Evolutionary conservation across 257 asterid genomes (phyloP).

Genomic region (Linderniella brevidens): DNA sequence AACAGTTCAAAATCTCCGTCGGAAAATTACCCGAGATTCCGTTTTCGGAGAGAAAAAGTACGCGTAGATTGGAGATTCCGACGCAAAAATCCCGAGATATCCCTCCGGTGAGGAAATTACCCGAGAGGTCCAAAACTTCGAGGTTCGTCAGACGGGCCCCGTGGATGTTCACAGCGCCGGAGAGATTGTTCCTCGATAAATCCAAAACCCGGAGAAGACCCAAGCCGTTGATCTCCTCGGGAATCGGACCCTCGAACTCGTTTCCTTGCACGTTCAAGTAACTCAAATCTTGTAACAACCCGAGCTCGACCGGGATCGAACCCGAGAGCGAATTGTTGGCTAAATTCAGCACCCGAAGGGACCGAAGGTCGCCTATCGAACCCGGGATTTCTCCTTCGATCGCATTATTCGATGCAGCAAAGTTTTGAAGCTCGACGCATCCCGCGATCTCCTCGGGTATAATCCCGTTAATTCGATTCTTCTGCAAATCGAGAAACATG

Average conservation of each 20-base stretch:
- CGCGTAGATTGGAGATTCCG: constrained; percentile 21
- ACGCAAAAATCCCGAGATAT: constrained; percentile 32
- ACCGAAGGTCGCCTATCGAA: constrained; percentile 29
- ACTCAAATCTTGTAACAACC: constrained; percentile 26
- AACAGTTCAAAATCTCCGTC: constrained; percentile 33
- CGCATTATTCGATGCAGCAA: constrained; percentile 57
- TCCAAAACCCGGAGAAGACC: constrained; percentile 36
- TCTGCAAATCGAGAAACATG: constrained; percentile 39
- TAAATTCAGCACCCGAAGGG: constrained; percentile 52
- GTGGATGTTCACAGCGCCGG: constrained; percentile 35
- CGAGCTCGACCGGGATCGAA: constrained; percentile 33
- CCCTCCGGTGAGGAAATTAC: constrained; percentile 29
- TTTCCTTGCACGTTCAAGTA: constrained; percentile 74
- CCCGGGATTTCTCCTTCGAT: constrained; percentile 47
- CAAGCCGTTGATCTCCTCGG: constrained; percentile 35
- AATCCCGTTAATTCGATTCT: constrained; percentile 35
- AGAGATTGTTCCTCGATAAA: constrained; percentile 45
- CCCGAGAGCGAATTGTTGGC: constrained; percentile 78
- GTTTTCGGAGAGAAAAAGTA: constrained; percentile 40
- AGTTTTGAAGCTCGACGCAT: constrained; percentile 32
- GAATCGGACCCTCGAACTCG: constrained; percentile 42
- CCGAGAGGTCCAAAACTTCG: constrained; percentile 28
- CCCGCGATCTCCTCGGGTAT: constrained; percentile 52
- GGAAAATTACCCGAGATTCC: constrained; percentile 52
- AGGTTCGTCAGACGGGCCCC: constrained; percentile 32